Base-by-base conservation (phyloP, 805 yeast species). In the Cyberlindnera nakhonratchasimensis region DNA sequence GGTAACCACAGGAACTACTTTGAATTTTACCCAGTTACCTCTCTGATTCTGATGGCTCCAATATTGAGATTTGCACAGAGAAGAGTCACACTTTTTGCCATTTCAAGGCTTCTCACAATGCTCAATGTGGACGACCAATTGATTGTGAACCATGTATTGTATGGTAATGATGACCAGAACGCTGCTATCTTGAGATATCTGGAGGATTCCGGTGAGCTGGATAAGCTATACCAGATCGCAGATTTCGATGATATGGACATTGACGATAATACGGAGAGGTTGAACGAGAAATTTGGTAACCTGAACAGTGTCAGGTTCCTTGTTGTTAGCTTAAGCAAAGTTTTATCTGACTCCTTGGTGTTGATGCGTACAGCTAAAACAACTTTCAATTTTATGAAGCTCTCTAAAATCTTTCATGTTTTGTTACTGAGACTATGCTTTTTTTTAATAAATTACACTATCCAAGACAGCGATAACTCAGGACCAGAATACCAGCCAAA, bases 21-120 rank as follows among this genome's bases (percentile, higher is more conserved):
- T 29, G 24, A 39, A 8, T 48, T 42, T 31, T 43, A 36, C 29
- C 48, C 52, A 1, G 43, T 39, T 2, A 13, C 47, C 0, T 39
- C 49, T 14, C 14, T 48, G 10, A 5, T 48, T 22, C 7, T 43
- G 30, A 45, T 45, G 52, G 45, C 49, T 7, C 49, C 52, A 13
- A 45, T 48, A 6, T 18, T 45, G 18, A 43, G 48, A 36, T 48
- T 48, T 29, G 37, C 52, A 6, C 52, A 48, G 34, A 40, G 47
- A 33, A 31, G 52, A 22, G 52, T 48, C 1, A 42, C 42, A 6
- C 22, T 48, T 10, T 48, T 45, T 20, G 29, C 45, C 17, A 38
- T 29, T 2, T 34, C 52, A 5, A 32, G 46, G 13, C 29, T 48
- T 16, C 18, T 45, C n/a, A 29, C 34, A 18, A 38, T 45, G 42